Base-by-base conservation (phyloP, 2,329 filamentous ascomycete species). In the Aureobasidium subglaciale region DNA sequence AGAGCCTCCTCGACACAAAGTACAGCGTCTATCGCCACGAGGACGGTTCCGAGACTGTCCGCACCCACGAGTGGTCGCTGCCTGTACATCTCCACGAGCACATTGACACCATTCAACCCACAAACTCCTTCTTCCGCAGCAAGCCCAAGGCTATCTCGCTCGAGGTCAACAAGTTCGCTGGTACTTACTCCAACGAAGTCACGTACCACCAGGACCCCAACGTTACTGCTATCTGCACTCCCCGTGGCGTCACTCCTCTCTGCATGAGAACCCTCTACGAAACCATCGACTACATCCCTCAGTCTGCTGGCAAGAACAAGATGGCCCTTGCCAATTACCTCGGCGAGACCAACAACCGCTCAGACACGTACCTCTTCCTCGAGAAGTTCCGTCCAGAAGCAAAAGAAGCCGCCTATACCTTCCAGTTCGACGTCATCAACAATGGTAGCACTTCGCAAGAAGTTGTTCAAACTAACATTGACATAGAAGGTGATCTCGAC, bases 401-500 rank as follows among this genome's bases (percentile, higher is more conserved):
- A 8, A 68, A 69, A 0, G 72, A 74, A 1, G 66, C 71, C 2
- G 75, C 75, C 2, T 70, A 76, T 15, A 78, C 77, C 50, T 87
- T 88, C 68, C 77, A 75, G 5, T 75, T 80, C 4, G 71, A 77
- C 18, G 73, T 76, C 11, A 79, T 87, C 57, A 81, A 82, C 56
- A 75, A 76, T 11, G 84, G 81, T 1, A 62, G 75, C 5, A 75
- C 61, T 69, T 75, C 73, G 38, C 74, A 79, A 53, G 64, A 69
- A 2, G 63, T 73, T 54, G 70, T 66, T 7, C 60, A 62, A 1
- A 62, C 64, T 2, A 65, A 71, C 53, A 60, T 68, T 60, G 77
- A 73, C 58, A 63, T 69, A 5, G 84, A 88, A 66, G 84, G 81
- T 16, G 85, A 83, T 59, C 73, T 87, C 11, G 84, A 87, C 63